Evolutionary conservation across 2,329 filamentous ascomycete species (phyloP).

Genomic region (Stagonosporopsis rhizophila): DNA sequence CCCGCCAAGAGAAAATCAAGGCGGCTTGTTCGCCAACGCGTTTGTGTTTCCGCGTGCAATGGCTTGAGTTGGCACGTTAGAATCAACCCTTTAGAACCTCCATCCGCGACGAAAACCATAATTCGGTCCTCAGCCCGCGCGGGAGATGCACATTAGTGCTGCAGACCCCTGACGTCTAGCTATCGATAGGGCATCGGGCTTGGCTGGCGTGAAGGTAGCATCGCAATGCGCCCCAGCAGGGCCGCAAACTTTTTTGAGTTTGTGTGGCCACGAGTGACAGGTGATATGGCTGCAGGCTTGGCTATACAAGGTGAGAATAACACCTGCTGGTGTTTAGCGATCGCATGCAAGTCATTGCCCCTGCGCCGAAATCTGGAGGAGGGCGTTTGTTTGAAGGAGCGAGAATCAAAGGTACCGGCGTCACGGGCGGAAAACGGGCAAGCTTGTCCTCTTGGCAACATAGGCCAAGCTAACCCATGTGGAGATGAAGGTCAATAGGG

Average conservation of each 20-base stretch:
- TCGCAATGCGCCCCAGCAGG: not conserved
- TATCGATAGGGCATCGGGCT: conserved; percentile 10
- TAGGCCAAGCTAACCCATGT: conserved; percentile 17
- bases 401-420: conserved; percentile 5
- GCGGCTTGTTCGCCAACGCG: conserved; percentile 9
- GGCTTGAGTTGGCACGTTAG: conserved; percentile 9
- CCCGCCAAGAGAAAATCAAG: conserved; percentile 14
- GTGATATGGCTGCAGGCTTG: not conserved
- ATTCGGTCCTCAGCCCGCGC: conserved; percentile 7
- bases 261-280: not conserved
- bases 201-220: conserved; percentile 13
- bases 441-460: conserved; percentile 12
- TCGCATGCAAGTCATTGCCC: not conserved
- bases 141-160: conserved; percentile 13
- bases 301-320: not conserved
- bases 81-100: not conserved
- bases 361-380: conserved; percentile 2
- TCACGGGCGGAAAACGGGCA: conserved; percentile 12
- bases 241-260: not conserved
- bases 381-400: conserved; percentile 10
- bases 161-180: conserved; percentile 7
- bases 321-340: conserved; percentile 14
- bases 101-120: not conserved
- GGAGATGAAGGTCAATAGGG: conserved; percentile 22
- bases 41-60: conserved; percentile 5